Evolutionary conservation across 1,284 basidiomycete genomes (phyloP), one percentile per base, ranked within the genome.

Genomic region (Puccinia horiana): DNA sequence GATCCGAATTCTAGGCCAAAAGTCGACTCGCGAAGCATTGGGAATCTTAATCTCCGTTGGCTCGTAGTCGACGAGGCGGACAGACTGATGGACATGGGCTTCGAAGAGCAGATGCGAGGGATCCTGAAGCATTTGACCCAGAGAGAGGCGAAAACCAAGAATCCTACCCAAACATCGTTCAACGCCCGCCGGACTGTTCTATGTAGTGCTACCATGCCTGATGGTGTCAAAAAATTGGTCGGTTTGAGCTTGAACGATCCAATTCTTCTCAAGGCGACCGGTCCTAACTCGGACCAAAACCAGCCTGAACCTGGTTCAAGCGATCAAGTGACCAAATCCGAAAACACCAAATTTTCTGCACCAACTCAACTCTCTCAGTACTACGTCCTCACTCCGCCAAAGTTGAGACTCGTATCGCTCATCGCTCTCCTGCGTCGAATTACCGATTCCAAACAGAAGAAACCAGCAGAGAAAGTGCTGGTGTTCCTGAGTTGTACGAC

Each of bases 401-500:
- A 99, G 87, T 90, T 98, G 44, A 92, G 96, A 1, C 89, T 99
- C 29, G 97, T 99, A 49, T 90, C 94, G 0, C 91, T 99, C 18
- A 89, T 99, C 40, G 93, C 96, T 2, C 89, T 99, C 1, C 88
- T 96, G 44, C 91, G 93, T 37, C 91, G 61, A 23, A 75, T 83
- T 14, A 72, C 82, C 16, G 58, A 83, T 67, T 82, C 81, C 23
- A 83, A 80, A 40, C 90, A 91, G 85, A 85, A 86, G 26, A 85
- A 85, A 4, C 85, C 85, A 26, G 87, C 88, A 0, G 87, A 85
- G 65, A 89, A 90, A 84, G 91, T 98, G 65, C 95, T 99, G 77
- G 95, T 99, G 6, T 99, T 99, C 88, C 89, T 99, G 83, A 95
- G 93, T 85, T 98, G 95, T 85, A 99, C 95, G 2, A 96, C 98